phyloP scores from a whole-genome alignment of 257 asterid species.

The Henckelia pumila region DNA sequence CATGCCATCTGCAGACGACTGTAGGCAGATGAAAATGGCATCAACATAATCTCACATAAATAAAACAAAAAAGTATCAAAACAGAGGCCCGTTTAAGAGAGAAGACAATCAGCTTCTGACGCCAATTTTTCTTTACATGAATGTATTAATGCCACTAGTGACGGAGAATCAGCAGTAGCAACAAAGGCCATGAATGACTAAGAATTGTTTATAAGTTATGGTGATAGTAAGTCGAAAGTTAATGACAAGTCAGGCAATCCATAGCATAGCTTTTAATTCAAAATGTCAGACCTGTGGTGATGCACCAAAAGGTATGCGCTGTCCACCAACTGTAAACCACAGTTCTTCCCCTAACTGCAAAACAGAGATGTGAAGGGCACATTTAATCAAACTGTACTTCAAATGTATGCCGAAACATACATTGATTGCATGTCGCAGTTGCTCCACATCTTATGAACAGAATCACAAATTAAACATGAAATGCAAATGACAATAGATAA shows the following conservation, averaged over 20 bases:
- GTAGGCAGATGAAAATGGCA: too few species aligned
- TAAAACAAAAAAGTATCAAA: too few species aligned
- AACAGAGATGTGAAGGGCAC: conserved; percentile 10
- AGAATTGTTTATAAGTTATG: background rate
- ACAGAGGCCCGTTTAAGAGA: too few species aligned
- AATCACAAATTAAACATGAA: background rate
- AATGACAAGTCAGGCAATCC: conserved; percentile 3
- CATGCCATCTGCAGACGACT: background rate
- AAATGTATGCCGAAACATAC: background rate
- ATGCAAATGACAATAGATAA: conserved; percentile 4
- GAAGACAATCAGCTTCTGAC: too few species aligned
- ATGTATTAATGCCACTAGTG: too few species aligned
- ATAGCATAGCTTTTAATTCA: background rate
- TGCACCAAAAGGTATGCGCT: conserved; percentile 72
- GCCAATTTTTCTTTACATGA: too few species aligned
- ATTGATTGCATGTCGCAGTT: background rate
- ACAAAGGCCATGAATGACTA: background rate
- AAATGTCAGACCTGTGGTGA: conserved; percentile 64
- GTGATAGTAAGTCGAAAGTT: background rate
- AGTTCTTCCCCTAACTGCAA: conserved; percentile 69
- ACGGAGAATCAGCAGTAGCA: background rate
- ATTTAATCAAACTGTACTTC: conserved; percentile 1
- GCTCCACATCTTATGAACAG: background rate
- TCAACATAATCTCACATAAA: too few species aligned
- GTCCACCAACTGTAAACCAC: conserved; percentile 75